Evolutionary conservation across 2,329 filamentous ascomycete genomes (phyloP).

Genomic region (Stemphylium vesicarium): DNA sequence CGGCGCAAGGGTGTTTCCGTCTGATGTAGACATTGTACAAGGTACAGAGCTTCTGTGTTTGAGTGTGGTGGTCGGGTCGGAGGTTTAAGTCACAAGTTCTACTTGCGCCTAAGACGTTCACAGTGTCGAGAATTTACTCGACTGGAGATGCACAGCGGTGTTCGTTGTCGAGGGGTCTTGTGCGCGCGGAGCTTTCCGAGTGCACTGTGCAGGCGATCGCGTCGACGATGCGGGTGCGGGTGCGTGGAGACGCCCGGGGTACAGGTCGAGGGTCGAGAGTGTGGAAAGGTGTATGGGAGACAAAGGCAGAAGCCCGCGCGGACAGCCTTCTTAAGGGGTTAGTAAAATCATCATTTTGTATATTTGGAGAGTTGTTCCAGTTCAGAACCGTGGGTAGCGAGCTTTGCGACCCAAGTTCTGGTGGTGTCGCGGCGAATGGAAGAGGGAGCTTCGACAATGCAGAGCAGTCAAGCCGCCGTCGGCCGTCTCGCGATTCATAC

Average conservation of each 20-base stretch:
- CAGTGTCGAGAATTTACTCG: not conserved
- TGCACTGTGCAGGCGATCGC: too few species aligned
- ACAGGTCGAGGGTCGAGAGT: conserved; percentile 8
- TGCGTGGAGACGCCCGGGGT: not conserved
- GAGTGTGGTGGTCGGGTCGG: not conserved
- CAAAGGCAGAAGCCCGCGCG: conserved; percentile 26
- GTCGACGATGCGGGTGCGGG: too few species aligned
- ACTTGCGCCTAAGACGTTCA: not conserved
- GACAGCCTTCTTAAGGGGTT: conserved; percentile 16
- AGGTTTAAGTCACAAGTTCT: not conserved
- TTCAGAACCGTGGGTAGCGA: conserved; percentile 3
- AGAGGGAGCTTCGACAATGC: not conserved
- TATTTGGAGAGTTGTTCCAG: not conserved
- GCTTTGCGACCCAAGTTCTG: conserved; percentile 8
- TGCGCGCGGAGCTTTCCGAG: not conserved
- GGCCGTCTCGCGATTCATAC: too few species aligned
- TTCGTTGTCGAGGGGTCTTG: not conserved
- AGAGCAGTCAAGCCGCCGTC: not conserved
- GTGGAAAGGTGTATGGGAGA: conserved; percentile 7
- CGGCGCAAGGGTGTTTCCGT: conserved; percentile 4
- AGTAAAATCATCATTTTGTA: conserved; percentile 5
- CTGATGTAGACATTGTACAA: conserved; percentile 20
- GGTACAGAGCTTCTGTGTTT: not conserved
- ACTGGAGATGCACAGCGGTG: not conserved
- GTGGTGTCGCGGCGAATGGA: conserved; percentile 3